Conservation (phyloP, 2,329 filamentous ascomycete genomes). For the Hypoxylon sp. region DNA sequence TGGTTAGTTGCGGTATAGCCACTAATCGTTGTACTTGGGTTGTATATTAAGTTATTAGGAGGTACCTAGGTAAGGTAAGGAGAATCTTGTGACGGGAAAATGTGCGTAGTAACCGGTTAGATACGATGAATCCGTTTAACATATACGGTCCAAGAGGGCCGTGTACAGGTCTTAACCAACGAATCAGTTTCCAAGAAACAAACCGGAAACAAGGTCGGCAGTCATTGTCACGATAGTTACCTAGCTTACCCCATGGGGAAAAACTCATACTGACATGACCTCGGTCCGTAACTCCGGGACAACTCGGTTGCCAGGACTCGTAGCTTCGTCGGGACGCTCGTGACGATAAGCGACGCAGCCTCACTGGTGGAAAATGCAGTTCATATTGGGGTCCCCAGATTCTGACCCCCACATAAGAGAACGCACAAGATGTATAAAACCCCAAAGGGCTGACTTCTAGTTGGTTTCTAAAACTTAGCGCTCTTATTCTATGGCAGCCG, state of each 20-base stretch:
- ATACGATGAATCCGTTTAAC: not conserved
- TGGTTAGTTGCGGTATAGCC: not conserved
- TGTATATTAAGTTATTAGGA: not conserved
- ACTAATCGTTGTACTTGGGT: not conserved
- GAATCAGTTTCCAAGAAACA: not conserved
- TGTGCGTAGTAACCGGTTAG: not conserved
- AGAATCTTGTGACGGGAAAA: not conserved
- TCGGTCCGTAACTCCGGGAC: constrained; percentile 19
- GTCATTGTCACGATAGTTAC: constrained; percentile 8
- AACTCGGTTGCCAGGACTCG: constrained; percentile 7
- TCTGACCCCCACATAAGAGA: constrained; percentile 28
- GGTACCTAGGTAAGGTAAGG: not conserved
- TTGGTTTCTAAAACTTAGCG: constrained; percentile 2
- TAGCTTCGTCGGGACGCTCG: constrained; percentile 24
- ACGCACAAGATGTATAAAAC: constrained; percentile 25
- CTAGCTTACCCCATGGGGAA: constrained; percentile 25
- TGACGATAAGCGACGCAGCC: constrained; percentile 23
- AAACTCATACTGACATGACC: constrained; percentile 3
- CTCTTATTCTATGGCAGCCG: constrained; percentile 3
- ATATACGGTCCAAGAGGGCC: not conserved
- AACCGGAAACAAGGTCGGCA: not conserved
- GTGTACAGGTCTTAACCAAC: not conserved
- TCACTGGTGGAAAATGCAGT: constrained; percentile 39
- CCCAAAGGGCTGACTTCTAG: constrained; percentile 6
- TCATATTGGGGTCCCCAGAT: constrained; percentile 25